Percentiles rank a stretch among this genome's conserved stretches.
phyloP scores from a whole-genome alignment of 2,329 filamentous ascomycete genomes.

The Leptographium flavum region DNA sequence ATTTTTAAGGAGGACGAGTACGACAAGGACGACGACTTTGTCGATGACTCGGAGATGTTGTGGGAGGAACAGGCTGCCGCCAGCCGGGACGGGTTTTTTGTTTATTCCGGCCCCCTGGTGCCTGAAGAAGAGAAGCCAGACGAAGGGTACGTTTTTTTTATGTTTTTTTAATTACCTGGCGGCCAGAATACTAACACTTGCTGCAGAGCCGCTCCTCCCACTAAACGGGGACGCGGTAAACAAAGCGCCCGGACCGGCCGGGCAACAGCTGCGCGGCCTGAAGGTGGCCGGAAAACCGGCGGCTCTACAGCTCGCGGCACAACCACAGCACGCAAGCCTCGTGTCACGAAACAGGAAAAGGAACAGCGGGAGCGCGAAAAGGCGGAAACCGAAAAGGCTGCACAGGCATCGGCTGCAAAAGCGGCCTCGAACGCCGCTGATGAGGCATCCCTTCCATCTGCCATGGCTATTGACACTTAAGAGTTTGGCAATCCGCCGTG shows the following conservation, averaged over 20 bases:
- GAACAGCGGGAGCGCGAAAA: slow-evolving; percentile 72
- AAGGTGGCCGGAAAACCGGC: slow-evolving; percentile 35
- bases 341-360: slow-evolving; percentile 75
- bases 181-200: no score
- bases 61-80: slow-evolving; percentile 95
- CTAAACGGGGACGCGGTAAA: slow-evolving; percentile 49
- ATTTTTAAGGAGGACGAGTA: slow-evolving; percentile 73
- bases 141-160: slow-evolving; percentile 28
- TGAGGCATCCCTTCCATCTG: slow-evolving; percentile 6
- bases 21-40: slow-evolving; percentile 69
- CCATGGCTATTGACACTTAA: slow-evolving; percentile 10
- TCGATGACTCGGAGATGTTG: slow-evolving; percentile 85
- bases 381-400: slow-evolving; percentile 36
- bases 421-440: not conserved
- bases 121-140: slow-evolving; percentile 68
- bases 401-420: not conserved
- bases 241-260: slow-evolving; percentile 28
- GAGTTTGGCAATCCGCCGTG: not conserved
- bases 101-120: slow-evolving; percentile 85
- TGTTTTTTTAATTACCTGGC: no score
- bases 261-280: slow-evolving; percentile 40
- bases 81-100: slow-evolving; percentile 92
- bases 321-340: slow-evolving; percentile 61
- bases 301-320: slow-evolving; percentile 63
- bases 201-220: slow-evolving; percentile 54